These are phyloP conservation scores for Laburnicola sp. DNA, from an alignment of 2,329 filamentous ascomycete genomes.

Conservation along the genomic window DNA sequence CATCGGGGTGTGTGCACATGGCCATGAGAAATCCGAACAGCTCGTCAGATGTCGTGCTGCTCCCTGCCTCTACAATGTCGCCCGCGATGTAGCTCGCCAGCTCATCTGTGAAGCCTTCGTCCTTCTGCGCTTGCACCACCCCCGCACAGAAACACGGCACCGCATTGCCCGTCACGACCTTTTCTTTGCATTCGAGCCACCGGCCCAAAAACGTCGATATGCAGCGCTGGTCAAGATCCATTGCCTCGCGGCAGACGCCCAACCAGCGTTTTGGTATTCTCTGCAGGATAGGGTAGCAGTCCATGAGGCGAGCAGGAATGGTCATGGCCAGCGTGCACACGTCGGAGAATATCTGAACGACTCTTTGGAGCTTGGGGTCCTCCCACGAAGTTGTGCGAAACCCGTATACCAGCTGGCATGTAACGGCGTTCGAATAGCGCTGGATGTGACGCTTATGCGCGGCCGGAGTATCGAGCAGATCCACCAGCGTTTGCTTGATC, in stretches of 20 bases:
- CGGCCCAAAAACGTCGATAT: background rate
- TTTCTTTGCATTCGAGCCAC: background rate
- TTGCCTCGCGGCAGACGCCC: background rate
- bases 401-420: conserved; percentile 54
- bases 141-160: background rate
- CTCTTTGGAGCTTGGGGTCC: background rate
- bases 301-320: background rate
- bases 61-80: conserved; percentile 17
- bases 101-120: conserved; percentile 13
- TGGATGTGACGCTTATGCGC: conserved; percentile 50
- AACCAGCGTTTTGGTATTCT: background rate
- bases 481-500: conserved; percentile 56
- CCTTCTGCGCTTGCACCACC: background rate
- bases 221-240: background rate
- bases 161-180: background rate
- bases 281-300: background rate
- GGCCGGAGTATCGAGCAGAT: conserved; percentile 51
- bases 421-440: conserved; percentile 45
- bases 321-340: background rate
- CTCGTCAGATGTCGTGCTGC: conserved; percentile 12
- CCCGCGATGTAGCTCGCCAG: conserved; percentile 12
- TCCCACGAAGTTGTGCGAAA: conserved; percentile 22
- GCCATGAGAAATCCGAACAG: conserved; percentile 32
- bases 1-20: conserved; percentile 55
- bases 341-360: background rate